Evolutionary conservation across 192 early-diverging fungal species (phyloP).

Genomic region (Nowakowskiella sp.): DNA sequence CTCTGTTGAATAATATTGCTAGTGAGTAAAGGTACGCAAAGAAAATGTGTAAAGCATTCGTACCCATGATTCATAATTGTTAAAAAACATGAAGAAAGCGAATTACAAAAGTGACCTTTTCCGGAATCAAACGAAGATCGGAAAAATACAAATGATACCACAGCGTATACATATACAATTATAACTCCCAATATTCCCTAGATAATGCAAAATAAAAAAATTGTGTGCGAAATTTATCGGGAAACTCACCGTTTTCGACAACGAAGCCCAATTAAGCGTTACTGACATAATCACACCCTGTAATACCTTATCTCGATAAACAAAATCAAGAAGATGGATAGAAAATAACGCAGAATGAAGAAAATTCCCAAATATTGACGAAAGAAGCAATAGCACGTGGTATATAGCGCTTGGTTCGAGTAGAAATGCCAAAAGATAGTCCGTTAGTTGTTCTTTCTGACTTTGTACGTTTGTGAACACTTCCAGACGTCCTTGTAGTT

Average conservation of each 20-base stretch:
- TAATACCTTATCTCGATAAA: constrained; percentile 28
- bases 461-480: constrained; percentile 9
- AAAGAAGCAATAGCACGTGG: constrained; percentile 19
- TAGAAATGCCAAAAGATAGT: constrained; percentile 7
- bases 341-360: constrained; percentile 18
- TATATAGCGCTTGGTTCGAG: constrained; percentile 18
- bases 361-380: constrained; percentile 17
- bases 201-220: background rate
- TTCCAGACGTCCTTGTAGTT: constrained; percentile 6
- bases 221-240: background rate
- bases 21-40: background rate
- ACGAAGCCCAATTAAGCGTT: constrained; percentile 26
- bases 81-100: constrained; percentile 21
- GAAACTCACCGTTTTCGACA: constrained; percentile 21
- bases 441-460: background rate
- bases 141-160: constrained; percentile 26
- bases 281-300: constrained; percentile 29
- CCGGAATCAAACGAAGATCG: constrained; percentile 15
- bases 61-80: constrained; percentile 28
- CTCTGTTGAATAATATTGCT: background rate
- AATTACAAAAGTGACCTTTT: constrained; percentile 21
- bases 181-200: constrained; percentile 28
- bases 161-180: constrained; percentile 27
- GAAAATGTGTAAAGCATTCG: background rate
- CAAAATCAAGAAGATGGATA: constrained; percentile 28